Percentiles rank a stretch among this genome's conserved stretches.
Evolutionary conservation across 108 stramenopile species (phyloP).

Genomic region (Aurantiochytrium sp.): DNA sequence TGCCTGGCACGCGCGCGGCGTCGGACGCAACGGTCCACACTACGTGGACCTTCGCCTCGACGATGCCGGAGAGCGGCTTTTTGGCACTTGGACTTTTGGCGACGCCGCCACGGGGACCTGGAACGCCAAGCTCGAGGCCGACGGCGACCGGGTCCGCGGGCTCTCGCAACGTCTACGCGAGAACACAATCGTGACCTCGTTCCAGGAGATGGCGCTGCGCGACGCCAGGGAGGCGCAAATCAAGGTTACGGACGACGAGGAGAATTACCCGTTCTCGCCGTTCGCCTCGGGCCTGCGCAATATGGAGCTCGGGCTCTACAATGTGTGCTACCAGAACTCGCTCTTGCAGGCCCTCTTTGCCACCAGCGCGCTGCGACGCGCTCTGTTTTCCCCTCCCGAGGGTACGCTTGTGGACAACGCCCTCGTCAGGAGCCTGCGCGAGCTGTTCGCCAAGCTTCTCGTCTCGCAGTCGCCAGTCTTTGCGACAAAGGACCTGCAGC

Average conservation of each 20-base stretch:
- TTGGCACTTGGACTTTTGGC: neutral
- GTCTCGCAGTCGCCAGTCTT: neutral
- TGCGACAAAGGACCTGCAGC: neutral
- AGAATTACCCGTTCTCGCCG: neutral
- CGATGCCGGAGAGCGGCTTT: neutral
- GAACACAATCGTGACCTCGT: neutral
- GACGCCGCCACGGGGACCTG: neutral
- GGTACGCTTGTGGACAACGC: neutral
- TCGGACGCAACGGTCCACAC: neutral
- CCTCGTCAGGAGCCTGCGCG: neutral
- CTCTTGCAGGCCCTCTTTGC: neutral
- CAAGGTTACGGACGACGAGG: neutral
- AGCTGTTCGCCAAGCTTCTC: neutral
- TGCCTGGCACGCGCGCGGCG: neutral
- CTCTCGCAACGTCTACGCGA: neutral
- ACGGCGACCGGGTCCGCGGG: neutral
- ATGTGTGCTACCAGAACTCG: slow-evolving; percentile 21
- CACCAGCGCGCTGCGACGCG: neutral
- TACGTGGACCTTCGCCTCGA: neutral
- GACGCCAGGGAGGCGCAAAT: neutral
- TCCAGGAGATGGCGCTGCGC: neutral
- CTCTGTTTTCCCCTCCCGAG: neutral
- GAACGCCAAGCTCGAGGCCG: neutral
- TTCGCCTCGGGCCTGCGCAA: neutral
- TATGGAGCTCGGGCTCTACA: neutral